Conservation (phyloP, 768 basidiomycete species). For the Dioszegia crocea region DNA sequence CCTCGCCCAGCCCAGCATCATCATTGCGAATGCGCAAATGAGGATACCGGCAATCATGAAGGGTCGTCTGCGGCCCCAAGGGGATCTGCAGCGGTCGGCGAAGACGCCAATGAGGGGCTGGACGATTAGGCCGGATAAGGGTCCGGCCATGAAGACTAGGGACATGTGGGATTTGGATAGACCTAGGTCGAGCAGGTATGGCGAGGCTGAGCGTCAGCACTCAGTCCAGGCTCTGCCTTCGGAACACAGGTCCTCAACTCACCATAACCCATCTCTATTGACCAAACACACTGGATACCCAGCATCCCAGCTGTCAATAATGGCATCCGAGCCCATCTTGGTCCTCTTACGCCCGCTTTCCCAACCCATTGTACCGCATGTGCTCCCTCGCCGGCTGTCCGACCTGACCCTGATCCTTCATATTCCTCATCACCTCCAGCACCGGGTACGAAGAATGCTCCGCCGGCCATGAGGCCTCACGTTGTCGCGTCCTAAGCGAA, state of each 20-base stretch:
- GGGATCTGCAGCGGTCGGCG: slow-evolving; percentile 77
- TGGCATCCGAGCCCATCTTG: slow-evolving; percentile 46
- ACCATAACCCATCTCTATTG: slow-evolving; percentile 91
- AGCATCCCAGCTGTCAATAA: slow-evolving; percentile 69
- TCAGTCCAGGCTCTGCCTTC: background rate
- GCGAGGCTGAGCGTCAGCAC: slow-evolving; percentile 55
- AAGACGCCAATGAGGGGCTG: slow-evolving; percentile 80
- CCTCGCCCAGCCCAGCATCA: slow-evolving; percentile 77
- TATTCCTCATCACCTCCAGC: slow-evolving; percentile 53
- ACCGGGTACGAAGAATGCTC: slow-evolving; percentile 29
- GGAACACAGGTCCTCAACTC: slow-evolving; percentile 3
- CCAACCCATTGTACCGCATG: slow-evolving; percentile 49
- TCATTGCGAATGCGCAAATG: slow-evolving; percentile 66
- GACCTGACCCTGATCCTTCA: slow-evolving; percentile 59
- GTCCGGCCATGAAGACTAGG: slow-evolving; percentile 87
- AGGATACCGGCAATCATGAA: slow-evolving; percentile 72
- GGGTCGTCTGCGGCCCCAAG: slow-evolving; percentile 78
- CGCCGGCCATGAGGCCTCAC: slow-evolving; percentile 30
- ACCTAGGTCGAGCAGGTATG: slow-evolving; percentile 84
- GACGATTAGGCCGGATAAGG: slow-evolving; percentile 80
- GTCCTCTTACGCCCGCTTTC: slow-evolving; percentile 45
- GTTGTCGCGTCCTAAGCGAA: too few relatives aligned
- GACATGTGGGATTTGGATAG: slow-evolving; percentile 81
- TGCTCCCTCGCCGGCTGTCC: slow-evolving; percentile 4
- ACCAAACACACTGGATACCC: slow-evolving; percentile 82